These are phyloP conservation scores for Clavispora fructus DNA, from an alignment of 805 yeast genomes.

Conservation along the genomic window DNA sequence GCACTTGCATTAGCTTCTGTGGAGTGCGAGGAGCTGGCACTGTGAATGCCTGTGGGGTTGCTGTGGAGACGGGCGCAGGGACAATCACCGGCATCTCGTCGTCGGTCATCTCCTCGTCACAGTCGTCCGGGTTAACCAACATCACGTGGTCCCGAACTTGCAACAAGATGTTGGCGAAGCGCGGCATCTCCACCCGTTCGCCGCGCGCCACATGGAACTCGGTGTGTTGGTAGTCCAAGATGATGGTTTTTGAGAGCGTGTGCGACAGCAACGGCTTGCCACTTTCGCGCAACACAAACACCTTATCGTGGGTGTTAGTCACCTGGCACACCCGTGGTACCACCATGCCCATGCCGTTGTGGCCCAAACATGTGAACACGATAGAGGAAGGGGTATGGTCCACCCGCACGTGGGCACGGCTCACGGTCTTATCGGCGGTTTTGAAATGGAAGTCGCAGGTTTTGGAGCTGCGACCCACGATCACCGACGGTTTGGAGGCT, in stretches of 20 bases:
- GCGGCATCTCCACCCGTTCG: slow-evolving; percentile 64
- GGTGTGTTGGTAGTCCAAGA: slow-evolving; percentile 38
- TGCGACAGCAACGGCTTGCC: slow-evolving; percentile 17
- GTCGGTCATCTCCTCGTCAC: slow-evolving; percentile 40
- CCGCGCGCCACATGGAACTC: slow-evolving; percentile 54
- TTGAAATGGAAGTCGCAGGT: slow-evolving; percentile 46
- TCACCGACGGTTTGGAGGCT: slow-evolving; percentile 29
- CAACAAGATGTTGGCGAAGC: slow-evolving; percentile 53
- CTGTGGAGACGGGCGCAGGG: background rate
- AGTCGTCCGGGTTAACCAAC: slow-evolving; percentile 44
- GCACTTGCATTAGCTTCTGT: background rate
- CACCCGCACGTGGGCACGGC: slow-evolving; percentile 60
- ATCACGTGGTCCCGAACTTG: slow-evolving; percentile 69
- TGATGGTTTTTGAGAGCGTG: slow-evolving; percentile 32
- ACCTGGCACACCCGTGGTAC: slow-evolving; percentile 49
- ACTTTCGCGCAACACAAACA: slow-evolving; percentile 17
- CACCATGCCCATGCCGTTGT: slow-evolving; percentile 69
- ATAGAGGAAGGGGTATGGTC: slow-evolving; percentile 42
- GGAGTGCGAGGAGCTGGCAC: slow-evolving; percentile 4
- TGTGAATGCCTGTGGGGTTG: background rate
- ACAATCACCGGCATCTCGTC: slow-evolving; percentile 28
- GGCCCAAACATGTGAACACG: slow-evolving; percentile 66
- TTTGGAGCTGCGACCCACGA: slow-evolving; percentile 66
- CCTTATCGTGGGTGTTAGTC: slow-evolving; percentile 17
- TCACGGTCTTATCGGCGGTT: slow-evolving; percentile 49